Base-by-base conservation (phyloP, 306 rosid genomes). In the Quercus aquifolioides region DNA sequence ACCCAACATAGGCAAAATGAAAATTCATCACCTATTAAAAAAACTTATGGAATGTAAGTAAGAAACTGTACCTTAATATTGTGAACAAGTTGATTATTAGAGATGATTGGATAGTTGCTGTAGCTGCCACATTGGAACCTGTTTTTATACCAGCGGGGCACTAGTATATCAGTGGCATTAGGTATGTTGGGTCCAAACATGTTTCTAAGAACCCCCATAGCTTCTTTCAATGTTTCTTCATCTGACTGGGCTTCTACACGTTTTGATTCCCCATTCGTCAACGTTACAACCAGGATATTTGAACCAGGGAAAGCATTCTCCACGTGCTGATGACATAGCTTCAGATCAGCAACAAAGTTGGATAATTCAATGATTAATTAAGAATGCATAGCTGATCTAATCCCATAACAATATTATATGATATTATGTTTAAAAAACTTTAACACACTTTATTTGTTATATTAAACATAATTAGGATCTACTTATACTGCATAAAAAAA, bases 71-170 rank as follows among this genome's bases (percentile, higher is more conserved):
- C 99, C 97, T 91, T 93, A 14, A 91, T 90, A 80, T 85, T 80
- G 56, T 78, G 91, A 71, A 90, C 84, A 46, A 74, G 79, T 85
- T 85, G 87, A 54, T 62, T 83, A 74, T 88, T 86, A 17, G 94
- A 86, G 83, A 91, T 79, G 55, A 94, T 80, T 8, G 97, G 97
- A 56, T 86, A 94, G 84, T 94, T 95, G 86, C 99, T 95, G 84
- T 92, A 95, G 94, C 99, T 90, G 70, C 99, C 95, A 15, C 97
- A 82, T 81, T 92, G 99, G 80, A 95, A 92, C 80, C 97, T 90
- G 86, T 95, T 92, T 83, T 82, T 92, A 90, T 90, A 95, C 99
- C 99, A 95, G 64, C 90, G 87, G 38, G 98, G 99, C 54, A 95
- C 97, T 46, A 90, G 92, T 81, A 95, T 92, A 69, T 89, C 95